Evolutionary conservation across 2,329 filamentous ascomycete genomes (phyloP).

Genomic region (Phyllosticta citribraziliensis): DNA sequence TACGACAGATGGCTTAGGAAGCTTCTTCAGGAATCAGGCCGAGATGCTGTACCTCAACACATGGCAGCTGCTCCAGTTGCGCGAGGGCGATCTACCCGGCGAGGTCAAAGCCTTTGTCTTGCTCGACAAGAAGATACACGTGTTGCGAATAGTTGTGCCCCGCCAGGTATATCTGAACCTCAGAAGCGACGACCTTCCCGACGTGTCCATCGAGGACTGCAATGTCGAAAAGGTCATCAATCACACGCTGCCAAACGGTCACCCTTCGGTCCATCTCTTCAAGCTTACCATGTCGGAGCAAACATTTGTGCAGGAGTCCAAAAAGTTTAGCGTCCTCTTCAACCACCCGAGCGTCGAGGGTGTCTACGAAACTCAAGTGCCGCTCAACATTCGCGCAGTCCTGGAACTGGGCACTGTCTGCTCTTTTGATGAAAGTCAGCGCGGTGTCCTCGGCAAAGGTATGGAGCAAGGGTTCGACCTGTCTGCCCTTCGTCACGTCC

Average conservation of each 20-base stretch:
- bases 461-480: constrained; percentile 92
- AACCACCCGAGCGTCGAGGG: constrained; percentile 93
- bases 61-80: constrained; percentile 89
- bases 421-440: constrained; percentile 83
- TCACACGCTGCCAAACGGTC: constrained; percentile 87
- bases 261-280: constrained; percentile 88
- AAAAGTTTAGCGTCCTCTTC: constrained; percentile 74
- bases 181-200: constrained; percentile 75
- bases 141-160: constrained; percentile 78
- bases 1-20: constrained; percentile 52
- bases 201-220: constrained; percentile 78
- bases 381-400: constrained; percentile 75
- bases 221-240: constrained; percentile 88
- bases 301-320: constrained; percentile 71
- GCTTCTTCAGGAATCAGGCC: constrained; percentile 82
- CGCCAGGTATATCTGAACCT: constrained; percentile 87
- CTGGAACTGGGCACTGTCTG: constrained; percentile 84
- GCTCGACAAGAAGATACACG: constrained; percentile 86
- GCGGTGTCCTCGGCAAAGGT: constrained; percentile 83
- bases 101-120: constrained; percentile 82
- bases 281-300: constrained; percentile 86
- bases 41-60: constrained; percentile 83
- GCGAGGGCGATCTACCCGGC: constrained; percentile 72
- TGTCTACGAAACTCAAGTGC: constrained; percentile 90
- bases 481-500: constrained; percentile 57